Base-by-base conservation (phyloP, 129 eudicot genomes). In the Flaveria bidentis region DNA sequence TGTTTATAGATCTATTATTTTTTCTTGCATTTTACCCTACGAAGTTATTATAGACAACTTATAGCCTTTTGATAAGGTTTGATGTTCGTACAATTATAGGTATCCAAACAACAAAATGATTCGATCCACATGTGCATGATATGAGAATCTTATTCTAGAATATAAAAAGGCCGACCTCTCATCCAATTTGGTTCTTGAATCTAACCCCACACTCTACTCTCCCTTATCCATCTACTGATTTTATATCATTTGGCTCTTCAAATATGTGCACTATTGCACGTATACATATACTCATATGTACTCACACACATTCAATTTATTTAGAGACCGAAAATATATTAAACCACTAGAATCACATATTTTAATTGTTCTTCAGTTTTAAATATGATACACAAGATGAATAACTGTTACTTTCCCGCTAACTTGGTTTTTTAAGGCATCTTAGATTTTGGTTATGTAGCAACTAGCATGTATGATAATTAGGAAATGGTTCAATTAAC, bases 21-120 rank as follows among this genome's bases (percentile, higher is more conserved):
- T 61, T 61, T 1, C 46, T 64, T 64, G 45, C 45, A 30, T 33
- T 33, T 64, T 30, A 16, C 69, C 46, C 46, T 28, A 64, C 69
- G 5, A 6, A 30, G 69, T 64, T 15, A 14, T 64, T 63, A 63
- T 63, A 11, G 69, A 33, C 46, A 63, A 2, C 5, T 28, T 28
- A 30, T 51, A 50, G 39, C 9, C 26, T 5, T 1, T 71, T 5
- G 2, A 51, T 18, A 73, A 1, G 4, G 26, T 20, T 3, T 42
- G 3, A 41, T 42, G 45, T 20, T 57, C 20, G 67, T 73, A 73
- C 67, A 6, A 13, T 39, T 73, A 39, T 41, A 42, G 77, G 77
- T 73, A 73, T 57, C 57, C 0, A 42, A 73, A 56, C 9, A 56
- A 61, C 77, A 72, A 13, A 73, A 73, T 73, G 69, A 73, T 73